Conservation (phyloP, 306 rosid genomes). For the Pueraria montana region DNA sequence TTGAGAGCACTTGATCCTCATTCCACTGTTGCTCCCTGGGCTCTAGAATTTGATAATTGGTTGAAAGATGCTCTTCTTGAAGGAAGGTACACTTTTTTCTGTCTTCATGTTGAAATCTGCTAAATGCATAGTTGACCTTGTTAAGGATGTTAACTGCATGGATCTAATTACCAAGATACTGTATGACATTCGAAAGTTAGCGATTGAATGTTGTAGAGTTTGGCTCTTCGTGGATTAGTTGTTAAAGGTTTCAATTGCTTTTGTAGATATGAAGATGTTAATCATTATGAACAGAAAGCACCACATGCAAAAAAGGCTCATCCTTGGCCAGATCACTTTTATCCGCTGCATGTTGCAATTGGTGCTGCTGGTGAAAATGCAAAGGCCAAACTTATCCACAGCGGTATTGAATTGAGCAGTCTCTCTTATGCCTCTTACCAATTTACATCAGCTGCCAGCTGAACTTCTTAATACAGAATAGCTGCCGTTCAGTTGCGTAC, state of each 20-base stretch:
- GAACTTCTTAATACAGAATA: constrained; percentile 19
- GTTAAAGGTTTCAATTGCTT: constrained; percentile 29
- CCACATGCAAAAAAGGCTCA: constrained; percentile 84
- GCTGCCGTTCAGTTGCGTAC: neutral
- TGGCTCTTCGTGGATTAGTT: constrained; percentile 39
- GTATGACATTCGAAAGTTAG: constrained; percentile 8
- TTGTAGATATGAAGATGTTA: constrained; percentile 81
- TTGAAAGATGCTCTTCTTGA: constrained; percentile 67
- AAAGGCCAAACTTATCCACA: constrained; percentile 72
- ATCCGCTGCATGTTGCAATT: constrained; percentile 81
- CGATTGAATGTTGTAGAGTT: constrained; percentile 3
- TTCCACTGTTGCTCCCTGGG: constrained; percentile 62
- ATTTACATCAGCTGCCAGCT: constrained; percentile 56
- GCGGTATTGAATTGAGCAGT: constrained; percentile 63
- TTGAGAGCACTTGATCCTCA: constrained; percentile 46
- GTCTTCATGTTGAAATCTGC: constrained; percentile 14
- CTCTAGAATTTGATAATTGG: constrained; percentile 85
- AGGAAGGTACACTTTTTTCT: constrained; percentile 66
- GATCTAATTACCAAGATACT: neutral
- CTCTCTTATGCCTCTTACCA: constrained; percentile 88
- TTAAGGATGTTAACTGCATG: neutral
- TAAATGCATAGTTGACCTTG: constrained; percentile 31
- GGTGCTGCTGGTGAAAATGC: constrained; percentile 81
- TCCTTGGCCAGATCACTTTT: constrained; percentile 84
- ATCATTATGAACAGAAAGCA: constrained; percentile 68